Base-by-base conservation (phyloP, 345 rosid genomes). In the Aquilaria sinensis region DNA sequence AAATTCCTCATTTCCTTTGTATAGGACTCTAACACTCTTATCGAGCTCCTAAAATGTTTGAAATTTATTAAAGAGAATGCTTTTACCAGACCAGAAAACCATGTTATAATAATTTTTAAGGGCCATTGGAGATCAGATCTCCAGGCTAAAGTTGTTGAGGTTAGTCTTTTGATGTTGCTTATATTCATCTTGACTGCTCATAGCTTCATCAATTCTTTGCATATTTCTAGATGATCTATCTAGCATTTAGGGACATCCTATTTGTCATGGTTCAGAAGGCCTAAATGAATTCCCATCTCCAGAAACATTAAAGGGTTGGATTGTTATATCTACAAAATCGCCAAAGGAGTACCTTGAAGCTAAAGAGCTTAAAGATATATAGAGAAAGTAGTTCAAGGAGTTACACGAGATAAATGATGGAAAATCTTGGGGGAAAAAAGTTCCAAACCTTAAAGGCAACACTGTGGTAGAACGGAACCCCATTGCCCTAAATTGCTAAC, bases 291-390 rank as follows among this genome's bases (percentile, higher is more conserved):
- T 90, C 66, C 92, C 90, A 13, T 87, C 95, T 12, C 95, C 95
- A 0, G 84, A 79, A 60, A 81, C 77, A 1, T 49, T 90, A 61
- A 90, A 79, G 80, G 75, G 49, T 51, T 77, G 76, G 52, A 62
- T 90, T 58, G 78, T 90, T 53, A 78, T 90, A 75, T 90, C 97
- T 67, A 90, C 97, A 31, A 90, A 90, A 71, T 95, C 92, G 2
- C 97, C 97, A 14, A 90, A 85, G 66, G 90, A 87, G 75, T 90
- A 90, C 74, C 84, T 77, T 31, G 79, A 80, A 67, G 78, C 77
- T 34, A 71, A 80, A 68, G 74, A 64, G 4, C 47, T 10, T 2
- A 61, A 75, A 52, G 81, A 71, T 47, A 72, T n/a, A n/a, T n/a
- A n/a, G 70, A 52, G 72, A 67, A 57, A 62, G 53, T 33, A 68